Percentiles rank a stretch among this genome's conserved stretches.
Evolutionary conservation across 2,329 filamentous ascomycete genomes (phyloP).

Genomic region (Didymella keratinophila): DNA sequence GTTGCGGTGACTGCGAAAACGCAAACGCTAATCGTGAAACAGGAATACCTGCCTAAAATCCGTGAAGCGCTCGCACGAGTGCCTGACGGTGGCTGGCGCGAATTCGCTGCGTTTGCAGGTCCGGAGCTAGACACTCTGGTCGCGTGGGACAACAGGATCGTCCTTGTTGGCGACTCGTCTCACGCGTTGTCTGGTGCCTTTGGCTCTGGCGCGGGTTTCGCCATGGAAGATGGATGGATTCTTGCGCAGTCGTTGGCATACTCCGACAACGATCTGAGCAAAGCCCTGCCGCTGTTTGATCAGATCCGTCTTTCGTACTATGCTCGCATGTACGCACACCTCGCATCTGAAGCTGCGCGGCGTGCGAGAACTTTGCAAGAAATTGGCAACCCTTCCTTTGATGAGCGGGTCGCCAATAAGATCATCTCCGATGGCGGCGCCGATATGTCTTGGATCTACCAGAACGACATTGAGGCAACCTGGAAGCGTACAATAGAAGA

Average conservation of each 20-base stretch:
- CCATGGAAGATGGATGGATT: constrained; percentile 58
- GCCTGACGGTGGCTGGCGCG: constrained; percentile 53
- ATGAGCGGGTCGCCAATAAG: constrained; percentile 40
- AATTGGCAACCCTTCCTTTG: constrained; percentile 29
- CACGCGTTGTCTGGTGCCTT: constrained; percentile 61
- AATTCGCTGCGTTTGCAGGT: constrained; percentile 59
- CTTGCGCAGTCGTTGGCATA: constrained; percentile 46
- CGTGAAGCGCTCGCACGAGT: constrained; percentile 52
- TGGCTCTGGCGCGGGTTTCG: constrained; percentile 57
- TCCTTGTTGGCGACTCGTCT: constrained; percentile 63
- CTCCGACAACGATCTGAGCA: constrained; percentile 26
- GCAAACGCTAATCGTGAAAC: not conserved
- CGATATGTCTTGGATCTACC: constrained; percentile 53
- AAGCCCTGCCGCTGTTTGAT: constrained; percentile 52
- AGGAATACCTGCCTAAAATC: constrained; percentile 55
- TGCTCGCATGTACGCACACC: constrained; percentile 50
- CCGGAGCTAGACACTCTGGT: constrained; percentile 53
- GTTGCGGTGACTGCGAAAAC: no score
- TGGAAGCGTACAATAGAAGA: constrained; percentile 34
- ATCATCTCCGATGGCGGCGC: constrained; percentile 44
- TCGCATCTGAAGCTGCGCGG: constrained; percentile 29
- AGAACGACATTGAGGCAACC: constrained; percentile 52
- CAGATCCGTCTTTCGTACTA: constrained; percentile 54
- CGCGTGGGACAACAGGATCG: constrained; percentile 55
- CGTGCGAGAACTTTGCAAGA: constrained; percentile 20